Evolutionary conservation across 345 rosid genomes (phyloP).

Genomic region (Heritiera littoralis): DNA sequence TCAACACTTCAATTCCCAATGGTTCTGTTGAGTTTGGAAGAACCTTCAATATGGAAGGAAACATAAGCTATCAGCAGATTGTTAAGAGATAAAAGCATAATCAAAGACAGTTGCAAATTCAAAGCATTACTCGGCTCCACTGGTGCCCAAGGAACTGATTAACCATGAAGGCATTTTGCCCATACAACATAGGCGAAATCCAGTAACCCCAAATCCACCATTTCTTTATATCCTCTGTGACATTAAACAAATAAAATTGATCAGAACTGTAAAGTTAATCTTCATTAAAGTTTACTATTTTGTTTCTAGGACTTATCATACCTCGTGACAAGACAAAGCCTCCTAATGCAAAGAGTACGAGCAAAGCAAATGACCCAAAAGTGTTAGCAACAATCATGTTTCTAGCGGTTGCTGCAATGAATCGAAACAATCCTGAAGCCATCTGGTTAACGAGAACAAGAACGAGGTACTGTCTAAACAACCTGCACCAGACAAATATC

Average conservation of each 20-base stretch:
- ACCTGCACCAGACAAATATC: slow-evolving; percentile 40
- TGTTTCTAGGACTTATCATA: slow-evolving; percentile 16
- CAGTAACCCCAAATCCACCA: slow-evolving; percentile 97
- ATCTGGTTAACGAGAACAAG: slow-evolving; percentile 57
- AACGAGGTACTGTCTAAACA: slow-evolving; percentile 59
- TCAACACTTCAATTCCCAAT: slow-evolving; percentile 50
- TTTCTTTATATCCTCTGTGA: slow-evolving; percentile 64
- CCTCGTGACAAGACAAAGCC: slow-evolving; percentile 69
- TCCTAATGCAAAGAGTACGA: slow-evolving; percentile 52
- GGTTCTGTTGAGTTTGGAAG: slow-evolving; percentile 25
- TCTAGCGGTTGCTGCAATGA: slow-evolving; percentile 58
- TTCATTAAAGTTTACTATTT: neutral
- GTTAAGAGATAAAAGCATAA: neutral
- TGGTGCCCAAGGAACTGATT: slow-evolving; percentile 74
- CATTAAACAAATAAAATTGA: neutral
- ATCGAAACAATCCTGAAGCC: slow-evolving; percentile 64
- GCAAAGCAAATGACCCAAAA: slow-evolving; percentile 59
- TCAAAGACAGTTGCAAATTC: slow-evolving; percentile 10
- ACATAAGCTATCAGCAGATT: neutral
- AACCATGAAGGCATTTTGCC: slow-evolving; percentile 60
- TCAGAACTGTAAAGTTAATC: neutral
- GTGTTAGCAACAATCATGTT: slow-evolving; percentile 61
- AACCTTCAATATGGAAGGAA: slow-evolving; percentile 19
- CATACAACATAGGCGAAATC: slow-evolving; percentile 81
- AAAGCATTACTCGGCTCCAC: slow-evolving; percentile 54